These are phyloP conservation scores for Eimeria sp. DNA, from an alignment of 169 alveolate genomes.

Conservation along the genomic window DNA sequence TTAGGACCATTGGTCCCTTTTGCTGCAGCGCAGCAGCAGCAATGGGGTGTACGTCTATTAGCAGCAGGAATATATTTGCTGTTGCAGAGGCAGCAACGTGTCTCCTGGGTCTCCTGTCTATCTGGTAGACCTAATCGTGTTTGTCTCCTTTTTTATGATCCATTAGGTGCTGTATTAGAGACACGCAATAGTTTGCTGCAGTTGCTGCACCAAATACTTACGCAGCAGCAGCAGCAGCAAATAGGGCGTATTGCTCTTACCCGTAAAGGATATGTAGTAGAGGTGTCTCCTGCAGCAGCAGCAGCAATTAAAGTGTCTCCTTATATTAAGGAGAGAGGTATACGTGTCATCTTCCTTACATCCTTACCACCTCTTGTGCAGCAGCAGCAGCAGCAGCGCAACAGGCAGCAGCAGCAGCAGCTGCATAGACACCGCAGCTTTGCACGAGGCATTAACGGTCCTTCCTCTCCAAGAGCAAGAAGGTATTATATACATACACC, in stretches of 20 bases:
- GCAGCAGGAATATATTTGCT: slow-evolving; percentile 75
- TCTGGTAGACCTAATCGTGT: slow-evolving; percentile 52
- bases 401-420: neutral
- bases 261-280: slow-evolving; percentile 48
- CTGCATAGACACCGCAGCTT: no score
- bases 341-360: no score
- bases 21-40: slow-evolving; percentile 9
- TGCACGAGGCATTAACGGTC: no score
- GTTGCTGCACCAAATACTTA: slow-evolving; percentile 16
- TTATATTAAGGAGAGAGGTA: neutral
- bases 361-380: no score
- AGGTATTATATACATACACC: no score
- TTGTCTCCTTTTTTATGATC: slow-evolving; percentile 68
- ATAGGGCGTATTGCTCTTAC: slow-evolving; percentile 52
- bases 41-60: slow-evolving; percentile 62
- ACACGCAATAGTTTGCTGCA: slow-evolving; percentile 11
- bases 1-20: slow-evolving; percentile 15
- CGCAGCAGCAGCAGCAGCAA: slow-evolving; percentile 14
- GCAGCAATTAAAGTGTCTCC: neutral
- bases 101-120: slow-evolving; percentile 67
- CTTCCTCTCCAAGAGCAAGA: no score
- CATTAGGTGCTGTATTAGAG: neutral
- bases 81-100: slow-evolving; percentile 55
- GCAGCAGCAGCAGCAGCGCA: neutral
- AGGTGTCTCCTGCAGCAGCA: slow-evolving; percentile 22